Conservation (phyloP, 768 basidiomycete genomes). For the Melanogaster broomeanus region DNA sequence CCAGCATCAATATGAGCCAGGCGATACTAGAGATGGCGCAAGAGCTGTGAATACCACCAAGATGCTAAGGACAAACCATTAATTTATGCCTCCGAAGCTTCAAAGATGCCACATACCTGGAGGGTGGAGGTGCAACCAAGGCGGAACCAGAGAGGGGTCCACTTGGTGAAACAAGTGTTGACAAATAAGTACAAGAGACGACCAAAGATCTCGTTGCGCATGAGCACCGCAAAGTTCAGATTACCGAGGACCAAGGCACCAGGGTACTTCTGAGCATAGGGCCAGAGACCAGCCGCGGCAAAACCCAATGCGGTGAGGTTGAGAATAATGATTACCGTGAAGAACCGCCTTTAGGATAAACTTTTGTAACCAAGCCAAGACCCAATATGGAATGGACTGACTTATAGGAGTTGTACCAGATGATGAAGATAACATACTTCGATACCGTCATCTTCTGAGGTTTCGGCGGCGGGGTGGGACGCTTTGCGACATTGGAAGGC, state of each 20-base stretch:
- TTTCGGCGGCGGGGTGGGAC: constrained; percentile 35
- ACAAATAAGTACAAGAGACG: constrained; percentile 71
- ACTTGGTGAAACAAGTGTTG: constrained; percentile 81
- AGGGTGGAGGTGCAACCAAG: constrained; percentile 73
- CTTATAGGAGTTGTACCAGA: constrained; percentile 86
- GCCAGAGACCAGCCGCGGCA: constrained; percentile 66
- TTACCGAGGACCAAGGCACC: constrained; percentile 78
- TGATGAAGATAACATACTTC: constrained; percentile 57
- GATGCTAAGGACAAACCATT: constrained; percentile 47
- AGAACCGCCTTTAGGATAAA: constrained; percentile 61
- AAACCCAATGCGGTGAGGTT: constrained; percentile 63
- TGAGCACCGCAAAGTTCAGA: constrained; percentile 67
- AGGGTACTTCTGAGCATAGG: constrained; percentile 65
- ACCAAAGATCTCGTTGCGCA: constrained; percentile 83
- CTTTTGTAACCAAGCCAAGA: constrained; percentile 4
- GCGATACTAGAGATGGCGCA: constrained; percentile 70
- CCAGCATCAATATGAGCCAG: constrained; percentile 68
- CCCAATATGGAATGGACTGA: constrained; percentile 25
- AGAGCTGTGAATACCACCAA: constrained; percentile 79
- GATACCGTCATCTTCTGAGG: constrained; percentile 58
- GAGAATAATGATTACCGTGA: constrained; percentile 56
- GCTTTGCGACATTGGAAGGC: constrained; percentile 36
- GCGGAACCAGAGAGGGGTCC: constrained; percentile 73
- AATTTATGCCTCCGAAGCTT: background rate
- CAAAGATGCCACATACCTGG: constrained; percentile 42